Percentiles rank a stretch among this genome's conserved stretches.
These are phyloP conservation scores for Conticribra weissflogii DNA, from an alignment of 108 stramenopile species.

Conservation along the genomic window DNA sequence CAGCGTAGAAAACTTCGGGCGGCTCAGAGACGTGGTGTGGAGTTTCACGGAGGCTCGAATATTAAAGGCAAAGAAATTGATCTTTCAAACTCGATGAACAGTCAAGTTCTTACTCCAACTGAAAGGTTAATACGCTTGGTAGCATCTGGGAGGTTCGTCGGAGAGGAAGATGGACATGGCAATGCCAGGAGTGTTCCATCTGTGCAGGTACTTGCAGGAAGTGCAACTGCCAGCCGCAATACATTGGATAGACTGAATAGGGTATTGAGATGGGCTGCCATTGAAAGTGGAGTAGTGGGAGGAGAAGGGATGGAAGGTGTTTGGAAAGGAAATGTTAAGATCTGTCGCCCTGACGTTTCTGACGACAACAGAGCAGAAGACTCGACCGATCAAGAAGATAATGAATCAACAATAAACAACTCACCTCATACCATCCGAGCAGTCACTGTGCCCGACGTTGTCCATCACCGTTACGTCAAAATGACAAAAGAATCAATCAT, in stretches of 20 bases:
- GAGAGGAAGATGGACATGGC: not conserved
- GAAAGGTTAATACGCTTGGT: conserved; percentile 50
- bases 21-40: conserved; percentile 52
- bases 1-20: conserved; percentile 57
- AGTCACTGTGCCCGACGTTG: conserved; percentile 59
- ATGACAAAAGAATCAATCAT: conserved; percentile 36
- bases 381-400: not conserved
- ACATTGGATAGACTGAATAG: conserved; percentile 60
- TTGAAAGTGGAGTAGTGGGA: conserved; percentile 44
- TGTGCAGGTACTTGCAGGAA: conserved; percentile 56
- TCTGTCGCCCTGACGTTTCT: conserved; percentile 46
- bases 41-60: conserved; percentile 37
- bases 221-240: conserved; percentile 59
- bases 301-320: conserved; percentile 27
- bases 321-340: conserved; percentile 50
- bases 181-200: conserved; percentile 10
- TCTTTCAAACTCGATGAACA: conserved; percentile 14
- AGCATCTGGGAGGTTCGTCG: conserved; percentile 36
- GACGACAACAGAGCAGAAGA: not conserved
- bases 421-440: conserved; percentile 52
- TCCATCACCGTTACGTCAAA: conserved; percentile 49
- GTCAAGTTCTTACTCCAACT: conserved; percentile 46
- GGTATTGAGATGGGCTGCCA: conserved; percentile 48
- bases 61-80: conserved; percentile 18
- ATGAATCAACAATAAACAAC: not conserved